A percentile compares a stretch with the other conserved stretches of the same genome.
Conservation (phyloP, 257 asterid species). For the Nyctanthes arbortristis region DNA sequence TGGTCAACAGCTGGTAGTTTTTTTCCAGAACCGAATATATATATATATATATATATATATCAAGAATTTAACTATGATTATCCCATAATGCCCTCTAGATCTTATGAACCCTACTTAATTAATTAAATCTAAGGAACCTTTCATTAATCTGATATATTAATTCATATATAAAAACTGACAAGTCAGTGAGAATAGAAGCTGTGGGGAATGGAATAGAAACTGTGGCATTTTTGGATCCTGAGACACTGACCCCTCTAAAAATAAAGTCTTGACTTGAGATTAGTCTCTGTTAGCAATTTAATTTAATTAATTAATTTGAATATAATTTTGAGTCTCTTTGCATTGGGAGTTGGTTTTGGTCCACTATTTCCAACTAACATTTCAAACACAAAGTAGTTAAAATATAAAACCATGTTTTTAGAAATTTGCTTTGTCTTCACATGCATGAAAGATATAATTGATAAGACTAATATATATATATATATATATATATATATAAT, state of each 20-base stretch:
- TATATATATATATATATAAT: too few species aligned
- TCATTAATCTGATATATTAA: conserved; percentile 1
- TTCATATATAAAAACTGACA: conserved; percentile 71
- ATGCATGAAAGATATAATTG: conserved; percentile 19
- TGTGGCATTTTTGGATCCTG: conserved; percentile 83
- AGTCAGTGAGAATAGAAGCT: conserved; percentile 97
- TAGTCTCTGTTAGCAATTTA: conserved; percentile 25
- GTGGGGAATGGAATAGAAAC: conserved; percentile 85
- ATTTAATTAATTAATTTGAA: conserved; percentile 24
- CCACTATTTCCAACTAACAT: conserved; percentile 49
- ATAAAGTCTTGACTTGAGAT: conserved; percentile 23
- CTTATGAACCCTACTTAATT: conserved; percentile 19
- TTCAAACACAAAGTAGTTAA: conserved; percentile 43
- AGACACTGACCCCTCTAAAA: conserved; percentile 56
- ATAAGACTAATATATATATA: too few species aligned
- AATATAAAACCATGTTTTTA: conserved; percentile 27
- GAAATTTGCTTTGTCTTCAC: conserved; percentile 75
- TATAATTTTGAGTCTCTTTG: conserved; percentile 53
- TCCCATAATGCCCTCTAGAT: conserved; percentile 11
- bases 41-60: too few species aligned
- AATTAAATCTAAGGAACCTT: conserved; percentile 29
- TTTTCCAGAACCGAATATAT: not conserved
- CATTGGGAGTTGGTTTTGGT: conserved; percentile 55
- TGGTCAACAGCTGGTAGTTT: not conserved
- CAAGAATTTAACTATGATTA: not conserved